Percentiles rank a stretch among this genome's conserved stretches.
Conservation (phyloP, 2,329 filamentous ascomycete species). For the Calonectria ilicicola region DNA sequence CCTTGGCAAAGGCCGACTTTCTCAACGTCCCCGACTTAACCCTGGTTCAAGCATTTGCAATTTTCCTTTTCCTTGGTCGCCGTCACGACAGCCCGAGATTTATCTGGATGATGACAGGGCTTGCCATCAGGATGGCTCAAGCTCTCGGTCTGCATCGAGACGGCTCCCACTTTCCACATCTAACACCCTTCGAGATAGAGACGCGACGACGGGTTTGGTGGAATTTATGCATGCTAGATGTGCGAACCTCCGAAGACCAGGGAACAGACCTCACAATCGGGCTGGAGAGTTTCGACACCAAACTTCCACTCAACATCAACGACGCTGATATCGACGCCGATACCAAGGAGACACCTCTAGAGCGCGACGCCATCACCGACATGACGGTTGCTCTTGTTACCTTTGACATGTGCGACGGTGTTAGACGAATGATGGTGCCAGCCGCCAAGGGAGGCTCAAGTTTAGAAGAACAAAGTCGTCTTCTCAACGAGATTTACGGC, state of each 20-base stretch:
- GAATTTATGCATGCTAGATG: conserved; percentile 69
- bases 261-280: conserved; percentile 63
- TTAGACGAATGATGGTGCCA: conserved; percentile 52
- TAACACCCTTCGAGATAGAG: conserved; percentile 71
- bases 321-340: conserved; percentile 63
- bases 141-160: conserved; percentile 70
- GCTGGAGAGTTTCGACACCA: conserved; percentile 62
- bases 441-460: conserved; percentile 42
- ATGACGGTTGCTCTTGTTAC: conserved; percentile 56
- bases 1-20: conserved; percentile 71
- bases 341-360: conserved; percentile 58
- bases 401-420: conserved; percentile 50
- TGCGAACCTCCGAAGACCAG: conserved; percentile 70
- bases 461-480: conserved; percentile 54
- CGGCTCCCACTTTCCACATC: conserved; percentile 59
- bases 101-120: conserved; percentile 73
- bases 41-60: conserved; percentile 70
- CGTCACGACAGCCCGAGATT: conserved; percentile 65
- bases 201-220: conserved; percentile 74
- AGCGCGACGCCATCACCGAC: conserved; percentile 66
- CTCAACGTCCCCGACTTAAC: conserved; percentile 69
- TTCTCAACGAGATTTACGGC: conserved; percentile 60
- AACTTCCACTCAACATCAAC: conserved; percentile 68
- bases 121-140: conserved; percentile 68
- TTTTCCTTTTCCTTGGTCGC: conserved; percentile 68